Conservation (phyloP, 306 rosid species). For the Fragaria iinumae region DNA sequence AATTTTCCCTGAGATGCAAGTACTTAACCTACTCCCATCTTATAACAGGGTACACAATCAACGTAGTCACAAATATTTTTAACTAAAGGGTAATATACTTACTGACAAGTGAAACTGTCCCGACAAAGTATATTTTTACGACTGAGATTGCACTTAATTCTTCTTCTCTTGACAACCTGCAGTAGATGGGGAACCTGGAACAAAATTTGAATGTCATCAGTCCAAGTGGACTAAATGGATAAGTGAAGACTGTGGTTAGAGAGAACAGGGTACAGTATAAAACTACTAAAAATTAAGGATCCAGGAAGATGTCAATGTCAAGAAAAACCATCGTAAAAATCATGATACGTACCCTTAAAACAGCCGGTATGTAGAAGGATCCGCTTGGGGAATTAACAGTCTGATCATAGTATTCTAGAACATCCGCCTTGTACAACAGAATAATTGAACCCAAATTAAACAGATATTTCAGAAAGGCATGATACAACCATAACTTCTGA, state of each 20-base stretch:
- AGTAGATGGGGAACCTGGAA: slow-evolving; percentile 87
- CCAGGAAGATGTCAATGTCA: neutral
- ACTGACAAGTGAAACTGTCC: slow-evolving; percentile 85
- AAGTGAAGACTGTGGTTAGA: neutral
- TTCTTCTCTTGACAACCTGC: slow-evolving; percentile 88
- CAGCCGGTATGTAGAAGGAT: slow-evolving; percentile 93
- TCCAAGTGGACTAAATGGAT: slow-evolving; percentile 20
- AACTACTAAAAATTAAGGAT: neutral
- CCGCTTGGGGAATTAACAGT: slow-evolving; percentile 88
- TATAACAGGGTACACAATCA: neutral
- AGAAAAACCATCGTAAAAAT: neutral
- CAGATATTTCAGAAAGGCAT: neutral
- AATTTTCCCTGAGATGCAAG: neutral
- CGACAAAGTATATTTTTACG: slow-evolving; percentile 85
- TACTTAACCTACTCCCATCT: slow-evolving; percentile 4
- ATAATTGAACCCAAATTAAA: slow-evolving; percentile 22
- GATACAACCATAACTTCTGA: neutral
- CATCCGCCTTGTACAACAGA: slow-evolving; percentile 73
- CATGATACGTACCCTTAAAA: slow-evolving; percentile 65
- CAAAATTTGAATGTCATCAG: slow-evolving; percentile 32
- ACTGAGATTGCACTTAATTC: slow-evolving; percentile 62
- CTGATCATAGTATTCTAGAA: slow-evolving; percentile 88
- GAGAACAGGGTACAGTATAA: slow-evolving; percentile 2
- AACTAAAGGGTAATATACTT: slow-evolving; percentile 39
- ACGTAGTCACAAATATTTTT: neutral